Percentiles rank a stretch among this genome's conserved stretches.
These are phyloP conservation scores for Malassezia obtusa DNA, from an alignment of 1,284 basidiomycete species.

Conservation along the genomic window DNA sequence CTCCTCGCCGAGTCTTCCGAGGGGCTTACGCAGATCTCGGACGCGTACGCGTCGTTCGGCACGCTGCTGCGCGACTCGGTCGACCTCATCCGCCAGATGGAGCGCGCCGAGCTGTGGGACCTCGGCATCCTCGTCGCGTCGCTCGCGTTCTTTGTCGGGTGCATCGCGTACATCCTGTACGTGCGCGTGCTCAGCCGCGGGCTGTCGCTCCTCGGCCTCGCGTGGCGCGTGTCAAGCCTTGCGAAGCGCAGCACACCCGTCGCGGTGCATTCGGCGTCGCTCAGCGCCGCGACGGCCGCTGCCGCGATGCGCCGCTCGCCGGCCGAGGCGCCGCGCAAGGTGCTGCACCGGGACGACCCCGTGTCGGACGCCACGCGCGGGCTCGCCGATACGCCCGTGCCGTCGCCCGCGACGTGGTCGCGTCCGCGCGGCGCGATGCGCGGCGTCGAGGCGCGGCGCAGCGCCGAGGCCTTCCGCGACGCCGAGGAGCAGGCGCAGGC, in stretches of 20 bases:
- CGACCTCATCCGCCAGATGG: slow-evolving; percentile 42
- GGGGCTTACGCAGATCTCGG: slow-evolving; percentile 26
- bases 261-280: background rate
- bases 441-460: slow-evolving; percentile 1
- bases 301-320: slow-evolving; percentile 2
- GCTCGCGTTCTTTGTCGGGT: slow-evolving; percentile 36
- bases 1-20: slow-evolving; percentile 42
- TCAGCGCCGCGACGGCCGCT: background rate
- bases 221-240: slow-evolving; percentile 1
- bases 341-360: background rate
- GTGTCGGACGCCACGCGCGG: background rate
- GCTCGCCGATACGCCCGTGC: background rate
- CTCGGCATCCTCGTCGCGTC: slow-evolving; percentile 26
- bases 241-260: background rate
- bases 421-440: background rate
- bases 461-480: slow-evolving; percentile 2
- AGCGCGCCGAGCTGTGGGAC: slow-evolving; percentile 39
- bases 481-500: background rate
- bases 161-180: slow-evolving; percentile 41
- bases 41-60: slow-evolving; percentile 37
- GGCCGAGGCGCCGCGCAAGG: background rate
- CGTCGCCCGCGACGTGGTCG: background rate
- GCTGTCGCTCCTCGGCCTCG: slow-evolving; percentile 7
- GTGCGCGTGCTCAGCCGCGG: slow-evolving; percentile 36
- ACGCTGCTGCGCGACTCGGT: slow-evolving; percentile 36